Evolutionary conservation across 345 rosid species (phyloP), one percentile per base, ranked within the genome.

Genomic region (Boechera divaricarpa): DNA sequence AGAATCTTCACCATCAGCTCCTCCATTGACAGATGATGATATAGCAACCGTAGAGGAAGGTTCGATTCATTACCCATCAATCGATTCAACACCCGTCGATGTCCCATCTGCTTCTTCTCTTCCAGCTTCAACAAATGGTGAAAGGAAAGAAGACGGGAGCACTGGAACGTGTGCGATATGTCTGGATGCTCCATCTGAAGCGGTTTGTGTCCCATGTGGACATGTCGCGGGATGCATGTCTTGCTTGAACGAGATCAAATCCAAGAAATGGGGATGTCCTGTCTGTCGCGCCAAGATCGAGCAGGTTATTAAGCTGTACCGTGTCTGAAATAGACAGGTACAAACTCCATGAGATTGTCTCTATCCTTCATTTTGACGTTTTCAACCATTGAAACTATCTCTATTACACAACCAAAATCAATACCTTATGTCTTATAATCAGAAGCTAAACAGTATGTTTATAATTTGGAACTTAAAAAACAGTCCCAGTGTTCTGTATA

Each of bases 201-300:
- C 93, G 3, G 99, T 90, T 13, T 96, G 98, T 54, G 86, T 93
- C n/a, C 99, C 99, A 5, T 96, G 99, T 65, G 99, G 99, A 49
- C 99, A 96, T 80, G 94, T 93, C 76, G 97, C 91, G 0, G 99
- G 99, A 29, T 96, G 99, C 63, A 88, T 96, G 91, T 83, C 98
- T 63, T 96, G 98, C 82, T 75, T 96, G 80, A 88, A 83, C 3
- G 94, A 96, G 89, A 73, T 96, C 84, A 86, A 85, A 82, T 77
- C 86, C 76, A 93, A 93, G 82, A 89, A 95, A 63, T 85, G 90
- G 90, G 96, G 97, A 62, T 95, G 98, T 85, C 99, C 99, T 0
- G 93, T 95, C 5, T 92, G 99, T 69, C 97, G 99, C 13, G 79
- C 97, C 44, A 88, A 87, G 85, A 91, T 95, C 49, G 85, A 87